A percentile compares a stretch with the other conserved stretches of the same genome.
These are phyloP conservation scores for Phaeosphaeriaceae sp. DNA, from an alignment of 2,329 filamentous ascomycete species.

Conservation along the genomic window DNA sequence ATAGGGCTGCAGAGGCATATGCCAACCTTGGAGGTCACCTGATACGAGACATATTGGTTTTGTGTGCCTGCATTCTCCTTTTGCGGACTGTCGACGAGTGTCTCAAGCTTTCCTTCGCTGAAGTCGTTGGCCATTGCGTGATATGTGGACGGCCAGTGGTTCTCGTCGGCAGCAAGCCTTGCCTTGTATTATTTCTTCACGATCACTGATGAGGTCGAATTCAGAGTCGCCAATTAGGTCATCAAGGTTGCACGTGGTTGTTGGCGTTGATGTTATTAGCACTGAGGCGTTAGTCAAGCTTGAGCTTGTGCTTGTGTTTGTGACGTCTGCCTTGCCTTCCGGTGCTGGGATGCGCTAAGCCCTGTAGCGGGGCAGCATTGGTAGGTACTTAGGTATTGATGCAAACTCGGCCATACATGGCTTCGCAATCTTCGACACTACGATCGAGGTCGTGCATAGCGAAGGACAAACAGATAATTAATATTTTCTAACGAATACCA, in stretches of 20 bases:
- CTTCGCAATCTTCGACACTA: constrained; percentile 4
- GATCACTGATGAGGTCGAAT: constrained; percentile 20
- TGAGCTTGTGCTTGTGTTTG: constrained; percentile 15
- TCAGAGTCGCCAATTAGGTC: constrained; percentile 18
- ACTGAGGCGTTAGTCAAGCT: constrained; percentile 9
- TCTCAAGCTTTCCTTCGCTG: constrained; percentile 76
- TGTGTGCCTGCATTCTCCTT: constrained; percentile 98
- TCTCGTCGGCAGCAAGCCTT: constrained; percentile 7
- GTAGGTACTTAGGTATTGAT: no score
- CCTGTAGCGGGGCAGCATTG: background rate
- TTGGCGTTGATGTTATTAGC: constrained; percentile 5
- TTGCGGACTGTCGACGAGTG: constrained; percentile 79
- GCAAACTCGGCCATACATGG: constrained; percentile 12
- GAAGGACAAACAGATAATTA: constrained; percentile 3
- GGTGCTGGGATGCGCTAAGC: constrained; percentile 2
- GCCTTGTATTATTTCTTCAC: constrained; percentile 13
- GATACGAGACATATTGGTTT: constrained; percentile 94
- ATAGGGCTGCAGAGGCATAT: background rate
- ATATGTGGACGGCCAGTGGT: constrained; percentile 14
- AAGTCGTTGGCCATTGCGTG: constrained; percentile 45
- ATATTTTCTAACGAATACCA: constrained; percentile 8
- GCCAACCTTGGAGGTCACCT: constrained; percentile 84
- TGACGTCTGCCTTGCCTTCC: background rate
- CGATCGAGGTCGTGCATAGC: background rate
- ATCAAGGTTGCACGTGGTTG: constrained; percentile 5